Base-by-base conservation (phyloP, 2,329 filamentous ascomycete species). In the Botrytis sinoallii region DNA sequence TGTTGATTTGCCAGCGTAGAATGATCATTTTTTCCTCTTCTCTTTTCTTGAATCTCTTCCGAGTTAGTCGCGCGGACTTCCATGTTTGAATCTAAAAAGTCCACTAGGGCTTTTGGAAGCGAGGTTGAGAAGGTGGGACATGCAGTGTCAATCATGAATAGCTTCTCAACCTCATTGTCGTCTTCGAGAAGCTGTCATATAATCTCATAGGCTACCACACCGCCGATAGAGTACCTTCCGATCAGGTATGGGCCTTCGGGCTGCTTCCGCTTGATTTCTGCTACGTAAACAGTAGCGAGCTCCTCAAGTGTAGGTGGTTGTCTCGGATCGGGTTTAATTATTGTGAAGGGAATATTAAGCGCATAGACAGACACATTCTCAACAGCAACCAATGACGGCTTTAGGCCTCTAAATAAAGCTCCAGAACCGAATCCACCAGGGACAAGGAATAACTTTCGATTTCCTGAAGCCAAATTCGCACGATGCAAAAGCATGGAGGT, bases 171-270 rank as follows among this genome's bases (percentile, higher is more conserved):
- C 29, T 79, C 80, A 59, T 92, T 87, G 22, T 87, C 87, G 3
- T 85, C 85, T 75, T 86, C 85, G 73, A 85, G 85, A 25, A 93
- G 84, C 76, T 90, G 88, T 71, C 87, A 86, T 22, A 89, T 87
- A 12, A 89, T 89, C 77, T 92, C 89, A 78, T 88, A 93, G 59
- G 91, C 91, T 74, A 91, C 90, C 68, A 93, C 90, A 48, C 92
- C 92, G 38, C 92, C 92, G 1, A 91, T 91, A 25, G 89, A 92
- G 92, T 92, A 94, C 38, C 92, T 92, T 25, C 89, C 88, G 0
- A 94, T 82, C 70, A 87, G 86, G 82, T 93, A 93, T 0, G 90
- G 90, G 0, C 92, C 92, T 32, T 84, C 79, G 3, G 91, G 89
- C 82, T 93, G 91, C 70, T 91, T 90, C 5, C 89, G 88, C 82